Conservation (phyloP, 768 basidiomycete species). For the Phylloporus rhodoxanthus region DNA sequence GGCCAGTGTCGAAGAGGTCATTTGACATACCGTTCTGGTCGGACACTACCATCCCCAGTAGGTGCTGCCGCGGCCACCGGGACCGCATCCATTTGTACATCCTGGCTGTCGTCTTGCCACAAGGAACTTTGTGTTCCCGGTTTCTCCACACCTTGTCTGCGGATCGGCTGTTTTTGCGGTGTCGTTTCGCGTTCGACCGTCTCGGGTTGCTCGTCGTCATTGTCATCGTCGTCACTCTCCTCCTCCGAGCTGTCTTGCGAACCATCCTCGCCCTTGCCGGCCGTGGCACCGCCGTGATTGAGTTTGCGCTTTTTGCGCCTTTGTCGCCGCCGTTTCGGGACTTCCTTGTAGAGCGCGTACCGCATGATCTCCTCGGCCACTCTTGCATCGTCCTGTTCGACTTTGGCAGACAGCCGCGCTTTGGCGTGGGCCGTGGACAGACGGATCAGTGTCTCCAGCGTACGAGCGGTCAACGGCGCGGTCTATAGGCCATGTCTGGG, state of each 20-base stretch:
- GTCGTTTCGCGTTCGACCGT: constrained; percentile 46
- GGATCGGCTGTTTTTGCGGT: constrained; percentile 32
- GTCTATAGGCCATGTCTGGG: constrained; percentile 51
- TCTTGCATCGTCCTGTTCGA: constrained; percentile 78
- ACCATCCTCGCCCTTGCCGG: constrained; percentile 49
- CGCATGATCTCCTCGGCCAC: constrained; percentile 94
- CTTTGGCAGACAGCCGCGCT: constrained; percentile 78
- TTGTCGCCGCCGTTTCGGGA: constrained; percentile 64
- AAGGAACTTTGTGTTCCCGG: constrained; percentile 47
- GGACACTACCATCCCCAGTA: constrained; percentile 39
- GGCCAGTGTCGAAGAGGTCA: neutral
- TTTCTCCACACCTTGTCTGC: constrained; percentile 22
- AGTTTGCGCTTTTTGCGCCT: constrained; percentile 83
- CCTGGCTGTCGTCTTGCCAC: constrained; percentile 65
- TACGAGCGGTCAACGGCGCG: constrained; percentile 94
- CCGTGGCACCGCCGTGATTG: constrained; percentile 57
- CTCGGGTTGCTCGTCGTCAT: constrained; percentile 36
- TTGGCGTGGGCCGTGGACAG: constrained; percentile 98
- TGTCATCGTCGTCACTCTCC: constrained; percentile 39
- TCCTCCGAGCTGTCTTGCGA: constrained; percentile 32
- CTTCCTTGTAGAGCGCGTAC: constrained; percentile 97
- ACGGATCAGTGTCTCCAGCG: constrained; percentile 97
- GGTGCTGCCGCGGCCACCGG: constrained; percentile 34
- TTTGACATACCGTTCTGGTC: constrained; percentile 52
- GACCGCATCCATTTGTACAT: constrained; percentile 54